These are phyloP conservation scores for Trametes versicolor DNA, from an alignment of 1,284 basidiomycete genomes.

Conservation along the genomic window DNA sequence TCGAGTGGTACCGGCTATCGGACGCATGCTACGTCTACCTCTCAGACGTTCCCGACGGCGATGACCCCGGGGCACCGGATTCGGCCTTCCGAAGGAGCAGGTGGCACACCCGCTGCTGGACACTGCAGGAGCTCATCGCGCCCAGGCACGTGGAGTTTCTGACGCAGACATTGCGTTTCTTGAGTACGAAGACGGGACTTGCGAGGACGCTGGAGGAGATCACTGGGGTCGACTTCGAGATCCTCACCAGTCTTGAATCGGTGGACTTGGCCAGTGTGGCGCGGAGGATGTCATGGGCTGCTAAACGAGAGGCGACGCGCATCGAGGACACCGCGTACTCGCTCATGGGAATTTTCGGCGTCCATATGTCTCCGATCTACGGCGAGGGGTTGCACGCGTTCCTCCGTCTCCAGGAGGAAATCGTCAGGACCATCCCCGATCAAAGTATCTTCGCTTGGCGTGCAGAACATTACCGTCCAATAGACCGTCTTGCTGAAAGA, in stretches of 20 bases:
- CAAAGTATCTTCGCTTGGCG: background rate
- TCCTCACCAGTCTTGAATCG: background rate
- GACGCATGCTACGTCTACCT: slow-evolving; percentile 15
- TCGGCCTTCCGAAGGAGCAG: background rate
- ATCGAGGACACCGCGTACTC: slow-evolving; percentile 17
- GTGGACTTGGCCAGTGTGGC: slow-evolving; percentile 9
- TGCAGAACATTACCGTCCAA: too few species aligned
- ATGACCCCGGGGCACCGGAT: background rate
- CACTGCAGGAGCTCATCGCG: slow-evolving; percentile 20
- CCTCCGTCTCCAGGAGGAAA: slow-evolving; percentile 5
- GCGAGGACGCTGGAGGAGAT: background rate
- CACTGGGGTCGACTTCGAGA: background rate
- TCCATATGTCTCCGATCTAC: slow-evolving; percentile 2
- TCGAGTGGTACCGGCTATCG: slow-evolving; percentile 25
- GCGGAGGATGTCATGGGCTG: slow-evolving; percentile 13
- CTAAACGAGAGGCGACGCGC: slow-evolving; percentile 11
- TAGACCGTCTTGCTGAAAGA: too few species aligned
- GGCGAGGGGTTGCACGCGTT: background rate
- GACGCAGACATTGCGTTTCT: background rate
- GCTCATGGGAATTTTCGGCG: slow-evolving; percentile 10
- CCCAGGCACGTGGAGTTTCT: slow-evolving; percentile 10
- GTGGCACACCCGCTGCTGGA: slow-evolving; percentile 7
- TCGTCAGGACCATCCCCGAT: background rate
- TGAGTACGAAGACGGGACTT: slow-evolving; percentile 3
- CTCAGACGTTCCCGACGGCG: background rate